phyloP scores from a whole-genome alignment of 23 red algal genomes.

The Pyropia yezoensis region DNA sequence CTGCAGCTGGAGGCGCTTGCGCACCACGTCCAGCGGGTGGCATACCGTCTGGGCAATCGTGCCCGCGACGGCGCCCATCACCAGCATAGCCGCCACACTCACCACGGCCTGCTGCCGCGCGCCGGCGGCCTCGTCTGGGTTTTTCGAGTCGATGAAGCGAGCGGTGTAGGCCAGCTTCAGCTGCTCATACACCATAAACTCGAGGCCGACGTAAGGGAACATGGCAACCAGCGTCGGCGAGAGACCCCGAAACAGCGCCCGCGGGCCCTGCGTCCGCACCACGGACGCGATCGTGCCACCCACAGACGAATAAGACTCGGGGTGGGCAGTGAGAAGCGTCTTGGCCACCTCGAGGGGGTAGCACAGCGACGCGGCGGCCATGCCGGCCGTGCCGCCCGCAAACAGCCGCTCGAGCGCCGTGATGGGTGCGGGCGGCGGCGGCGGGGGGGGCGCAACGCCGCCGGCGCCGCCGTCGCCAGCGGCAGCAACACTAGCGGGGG shows the following conservation, averaged over 20 bases:
- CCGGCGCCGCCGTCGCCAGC: too few relatives aligned
- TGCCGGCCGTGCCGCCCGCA: slow-evolving; percentile 75
- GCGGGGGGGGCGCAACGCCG: too few relatives aligned
- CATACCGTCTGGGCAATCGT: slow-evolving; percentile 78
- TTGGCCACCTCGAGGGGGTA: slow-evolving; percentile 89
- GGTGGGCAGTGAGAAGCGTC: slow-evolving; percentile 83
- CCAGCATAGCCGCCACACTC: slow-evolving; percentile 38
- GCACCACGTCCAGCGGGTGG: slow-evolving; percentile 87
- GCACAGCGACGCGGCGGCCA: slow-evolving; percentile 66
- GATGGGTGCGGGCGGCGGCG: slow-evolving; percentile 7
- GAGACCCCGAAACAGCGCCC: slow-evolving; percentile 75
- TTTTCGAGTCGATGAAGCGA: background rate
- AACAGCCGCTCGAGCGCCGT: slow-evolving; percentile 59
- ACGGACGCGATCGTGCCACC: slow-evolving; percentile 32
- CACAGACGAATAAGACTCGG: slow-evolving; percentile 58
- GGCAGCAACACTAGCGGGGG: slow-evolving; percentile 2
- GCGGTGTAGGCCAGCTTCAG: slow-evolving; percentile 61
- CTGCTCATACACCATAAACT: slow-evolving; percentile 97
- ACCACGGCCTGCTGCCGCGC: slow-evolving; percentile 26
- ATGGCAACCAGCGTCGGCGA: slow-evolving; percentile 86
- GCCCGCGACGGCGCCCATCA: slow-evolving; percentile 78
- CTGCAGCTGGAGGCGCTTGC: slow-evolving; percentile 87
- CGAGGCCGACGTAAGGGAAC: slow-evolving; percentile 95
- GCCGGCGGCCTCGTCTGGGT: background rate
- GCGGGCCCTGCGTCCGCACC: slow-evolving; percentile 30